phyloP scores from a whole-genome alignment of 345 rosid genomes.

The Aquilaria malaccensis region DNA sequence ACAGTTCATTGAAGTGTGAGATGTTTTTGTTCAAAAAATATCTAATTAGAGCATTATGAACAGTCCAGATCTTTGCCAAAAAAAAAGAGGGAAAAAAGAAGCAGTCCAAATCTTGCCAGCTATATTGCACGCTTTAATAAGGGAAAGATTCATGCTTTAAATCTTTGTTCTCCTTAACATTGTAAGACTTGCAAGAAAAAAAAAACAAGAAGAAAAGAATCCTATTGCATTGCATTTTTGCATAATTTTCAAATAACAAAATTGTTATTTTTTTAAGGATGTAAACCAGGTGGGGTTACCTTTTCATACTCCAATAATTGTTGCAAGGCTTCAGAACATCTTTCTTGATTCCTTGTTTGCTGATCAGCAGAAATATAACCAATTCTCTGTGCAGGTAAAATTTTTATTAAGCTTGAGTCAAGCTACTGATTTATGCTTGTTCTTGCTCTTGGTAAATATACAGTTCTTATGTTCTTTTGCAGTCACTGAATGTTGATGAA shows the following conservation, averaged over 20 bases:
- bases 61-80: too few species aligned
- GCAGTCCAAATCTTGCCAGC: background rate
- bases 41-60: too few species aligned
- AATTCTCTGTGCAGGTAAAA: conserved; percentile 60
- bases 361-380: conserved; percentile 64
- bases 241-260: conserved; percentile 11
- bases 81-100: too few species aligned
- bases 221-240: too few species aligned
- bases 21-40: too few species aligned
- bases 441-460: too few species aligned
- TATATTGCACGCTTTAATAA: conserved; percentile 2
- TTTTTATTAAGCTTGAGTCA: background rate
- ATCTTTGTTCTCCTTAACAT: too few species aligned
- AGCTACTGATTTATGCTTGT: background rate
- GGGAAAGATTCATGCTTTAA: too few species aligned
- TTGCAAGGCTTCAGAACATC: conserved; percentile 54
- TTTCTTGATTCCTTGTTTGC: conserved; percentile 52
- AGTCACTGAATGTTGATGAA: conserved; percentile 66
- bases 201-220: too few species aligned
- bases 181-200: too few species aligned
- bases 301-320: conserved; percentile 44
- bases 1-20: too few species aligned
- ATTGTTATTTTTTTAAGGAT: conserved; percentile 40
- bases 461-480: conserved; percentile 10
- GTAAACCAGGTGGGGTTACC: conserved; percentile 32